Evolutionary conservation across 2,329 filamentous ascomycete species (phyloP), one percentile per base, ranked within the genome.

Genomic region (Cytospora chrysosperma): DNA sequence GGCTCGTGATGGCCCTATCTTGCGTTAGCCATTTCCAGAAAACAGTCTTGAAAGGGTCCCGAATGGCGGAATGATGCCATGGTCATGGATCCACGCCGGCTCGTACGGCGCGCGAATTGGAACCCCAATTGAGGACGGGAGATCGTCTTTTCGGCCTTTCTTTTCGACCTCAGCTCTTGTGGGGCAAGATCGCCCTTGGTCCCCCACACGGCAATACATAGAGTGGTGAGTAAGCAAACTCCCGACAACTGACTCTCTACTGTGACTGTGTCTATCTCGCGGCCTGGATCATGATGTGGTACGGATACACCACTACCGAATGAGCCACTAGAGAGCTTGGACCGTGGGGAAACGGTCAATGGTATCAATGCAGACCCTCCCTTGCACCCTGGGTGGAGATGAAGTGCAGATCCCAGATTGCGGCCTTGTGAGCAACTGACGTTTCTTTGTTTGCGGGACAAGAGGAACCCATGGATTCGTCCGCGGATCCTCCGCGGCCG

Each of bases 141-240:
- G 10, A 34, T 34, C 21, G 40, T 21, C 6, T 3, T n/a, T 32
- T 10, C 26, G 13, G 27, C 24, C 27, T 34, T 9, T 55, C 59
- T 28, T 13, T 32, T 17, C 24, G 19, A 30, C 21, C 13, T 37
- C 32, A 61, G 59, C 37, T 37, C 40, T n/a, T 32, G 27, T 37
- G 52, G 21, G 27, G 50, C 10, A 34, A 49, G 58, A 40, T 49
- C 53, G 37, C 51, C 26, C 10, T 12, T 7, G 21, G 51, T 28
- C 21, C 28, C 47, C 43, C 43, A 24, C 43, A 43, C 30, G 27
- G 28, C 17, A 15, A 19, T 12, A 55, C 27, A 55, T 61, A 61
- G 51, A 49, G 59, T 61, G 59, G 37, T 61, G 59, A 61, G 59
- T 61, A 61, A 61, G 59, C 51, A 51, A 61, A 24, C 51, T 49